Conservation (phyloP, 768 basidiomycete genomes). For the Suillus subaureus region DNA sequence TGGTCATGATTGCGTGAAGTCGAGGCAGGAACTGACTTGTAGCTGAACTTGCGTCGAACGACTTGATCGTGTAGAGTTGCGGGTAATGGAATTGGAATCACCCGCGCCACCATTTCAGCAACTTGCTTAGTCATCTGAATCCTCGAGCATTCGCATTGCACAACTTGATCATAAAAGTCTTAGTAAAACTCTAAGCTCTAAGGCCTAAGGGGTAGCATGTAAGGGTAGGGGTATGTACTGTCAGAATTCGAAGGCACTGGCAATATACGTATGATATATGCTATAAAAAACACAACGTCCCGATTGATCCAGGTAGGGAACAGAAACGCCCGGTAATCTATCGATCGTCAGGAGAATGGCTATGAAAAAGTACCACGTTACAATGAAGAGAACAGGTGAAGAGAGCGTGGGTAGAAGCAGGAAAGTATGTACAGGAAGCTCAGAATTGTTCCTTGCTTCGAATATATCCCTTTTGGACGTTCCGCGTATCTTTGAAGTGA, state of each 20-base stretch:
- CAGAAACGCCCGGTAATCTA: neutral
- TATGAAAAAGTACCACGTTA: neutral
- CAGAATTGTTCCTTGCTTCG: slow-evolving; percentile 11
- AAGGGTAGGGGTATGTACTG: neutral
- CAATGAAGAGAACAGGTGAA: neutral
- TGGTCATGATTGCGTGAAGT: slow-evolving; percentile 34
- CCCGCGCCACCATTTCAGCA: neutral
- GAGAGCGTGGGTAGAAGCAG: neutral
- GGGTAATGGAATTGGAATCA: slow-evolving; percentile 4
- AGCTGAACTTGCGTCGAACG: slow-evolving; percentile 13
- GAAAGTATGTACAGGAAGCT: neutral
- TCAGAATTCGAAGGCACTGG: neutral
- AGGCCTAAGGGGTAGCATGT: neutral
- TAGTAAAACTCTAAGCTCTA: neutral
- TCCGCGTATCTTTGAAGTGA: slow-evolving; percentile 26
- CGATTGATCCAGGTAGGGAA: neutral
- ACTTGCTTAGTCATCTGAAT: slow-evolving; percentile 9
- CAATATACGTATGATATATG: neutral
- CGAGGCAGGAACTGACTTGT: slow-evolving; percentile 5
- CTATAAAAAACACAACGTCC: neutral
- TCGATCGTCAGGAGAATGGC: neutral
- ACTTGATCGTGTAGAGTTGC: slow-evolving; percentile 10
- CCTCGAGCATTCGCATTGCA: neutral
- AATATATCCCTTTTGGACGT: slow-evolving; percentile 20
- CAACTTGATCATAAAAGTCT: neutral